These are phyloP conservation scores for Macrolepiota dolichaula DNA, from an alignment of 768 basidiomycete genomes.

Conservation along the genomic window DNA sequence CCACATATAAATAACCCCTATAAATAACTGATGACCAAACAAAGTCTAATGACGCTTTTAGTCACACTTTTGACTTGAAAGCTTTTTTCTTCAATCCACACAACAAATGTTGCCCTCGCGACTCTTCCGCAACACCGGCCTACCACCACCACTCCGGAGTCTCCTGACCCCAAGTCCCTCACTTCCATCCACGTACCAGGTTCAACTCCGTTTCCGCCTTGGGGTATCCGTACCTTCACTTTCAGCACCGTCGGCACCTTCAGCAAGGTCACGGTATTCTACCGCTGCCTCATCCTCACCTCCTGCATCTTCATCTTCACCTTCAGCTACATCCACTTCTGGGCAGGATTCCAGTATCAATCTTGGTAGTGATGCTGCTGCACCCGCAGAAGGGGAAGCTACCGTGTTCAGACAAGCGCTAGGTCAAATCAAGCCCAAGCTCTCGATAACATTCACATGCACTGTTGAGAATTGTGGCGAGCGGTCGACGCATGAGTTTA, in stretches of 20 bases:
- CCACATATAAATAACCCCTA: no score
- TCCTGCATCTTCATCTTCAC: constrained; percentile 3
- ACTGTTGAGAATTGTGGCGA: constrained; percentile 66
- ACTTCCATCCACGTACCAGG: constrained; percentile 27
- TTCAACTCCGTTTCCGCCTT: constrained; percentile 32
- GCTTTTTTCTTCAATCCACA: not conserved
- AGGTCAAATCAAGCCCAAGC: constrained; percentile 44
- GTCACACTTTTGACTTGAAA: not conserved
- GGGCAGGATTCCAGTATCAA: not conserved
- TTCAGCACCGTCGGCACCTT: constrained; percentile 12
- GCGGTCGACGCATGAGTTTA: constrained; percentile 87
- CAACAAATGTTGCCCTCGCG: constrained; percentile 44
- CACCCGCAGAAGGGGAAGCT: not conserved
- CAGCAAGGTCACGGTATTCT: constrained; percentile 10
- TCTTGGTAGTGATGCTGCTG: not conserved
- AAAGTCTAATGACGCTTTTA: not conserved
- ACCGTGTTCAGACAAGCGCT: not conserved
- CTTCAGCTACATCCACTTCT: not conserved
- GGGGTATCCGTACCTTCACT: constrained; percentile 17
- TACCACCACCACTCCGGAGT: constrained; percentile 42
- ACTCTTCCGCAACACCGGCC: constrained; percentile 40
- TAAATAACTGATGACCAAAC: not conserved
- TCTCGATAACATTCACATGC: constrained; percentile 85
- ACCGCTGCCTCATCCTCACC: not conserved
- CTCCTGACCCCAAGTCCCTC: constrained; percentile 32